Conservation (phyloP, 2,329 filamentous ascomycete genomes). For the Pseudocercospora cruenta region DNA sequence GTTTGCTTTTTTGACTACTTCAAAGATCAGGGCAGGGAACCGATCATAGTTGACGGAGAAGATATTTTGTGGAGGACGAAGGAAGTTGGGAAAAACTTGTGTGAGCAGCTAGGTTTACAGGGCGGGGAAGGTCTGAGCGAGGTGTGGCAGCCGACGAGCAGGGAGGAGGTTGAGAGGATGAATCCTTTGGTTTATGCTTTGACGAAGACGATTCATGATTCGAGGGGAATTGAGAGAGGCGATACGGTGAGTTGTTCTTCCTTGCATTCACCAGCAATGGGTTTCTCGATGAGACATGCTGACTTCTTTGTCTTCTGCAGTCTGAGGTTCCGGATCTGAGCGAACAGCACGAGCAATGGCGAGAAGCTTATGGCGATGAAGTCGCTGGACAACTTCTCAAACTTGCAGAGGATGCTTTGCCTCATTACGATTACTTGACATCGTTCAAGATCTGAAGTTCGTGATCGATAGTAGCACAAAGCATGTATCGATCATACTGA, state of each 20-base stretch:
- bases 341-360: neutral
- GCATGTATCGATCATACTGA: too few species aligned
- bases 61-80: conserved; percentile 12
- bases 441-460: neutral
- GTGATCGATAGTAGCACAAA: too few species aligned
- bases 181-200: conserved; percentile 2
- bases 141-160: neutral
- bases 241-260: neutral
- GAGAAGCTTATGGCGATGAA: neutral
- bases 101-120: neutral
- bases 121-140: neutral
- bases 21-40: neutral
- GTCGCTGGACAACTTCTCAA: neutral
- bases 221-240: conserved; percentile 7
- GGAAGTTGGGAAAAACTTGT: neutral
- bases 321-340: neutral
- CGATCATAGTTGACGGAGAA: conserved; percentile 8
- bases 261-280: too few species aligned
- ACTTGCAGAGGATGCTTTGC: neutral
- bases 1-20: conserved; percentile 10
- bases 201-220: neutral
- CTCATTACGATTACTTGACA: neutral
- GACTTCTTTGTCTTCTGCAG: neutral
- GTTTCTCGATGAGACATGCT: too few species aligned
- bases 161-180: neutral